Base-by-base conservation (phyloP, 768 basidiomycete genomes). In the Crucibulum laeve region DNA sequence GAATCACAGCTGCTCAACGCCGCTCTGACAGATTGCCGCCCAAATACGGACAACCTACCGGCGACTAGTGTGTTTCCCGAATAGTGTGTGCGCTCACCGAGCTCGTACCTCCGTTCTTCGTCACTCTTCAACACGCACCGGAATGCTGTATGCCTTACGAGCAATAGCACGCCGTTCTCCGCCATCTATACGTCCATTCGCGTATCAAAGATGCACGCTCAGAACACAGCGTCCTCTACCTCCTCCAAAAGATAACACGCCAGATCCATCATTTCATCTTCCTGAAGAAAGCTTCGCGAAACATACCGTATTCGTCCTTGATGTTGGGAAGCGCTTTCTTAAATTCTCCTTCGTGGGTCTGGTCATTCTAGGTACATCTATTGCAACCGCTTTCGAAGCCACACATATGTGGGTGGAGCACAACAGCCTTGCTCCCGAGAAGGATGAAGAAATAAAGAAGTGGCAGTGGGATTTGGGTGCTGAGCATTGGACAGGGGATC, bases 401-500 rank as follows among this genome's bases (percentile, higher is more conserved):
- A 60, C 72, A 5, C 86, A 88, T 52, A 49, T 76, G 39, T 87
- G 76, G 70, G 80, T 85, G 13, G 86, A 88, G 59, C 68, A 73
- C 24, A 62, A 76, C 26, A 75, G 70, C 46, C 56, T 71, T 44
- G 55, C 63, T 7, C 55, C 71, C 10, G 74, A 82, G 39, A 50
- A 51, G 32, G 81, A 87, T 50, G 60, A 69, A 28, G 80, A 82
- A 35, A 65, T 65, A 13, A 65, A 63, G 37, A 69, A 65, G 46
- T 89, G 81, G 80, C 77, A 82, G 54, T 88, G 86, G 87, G 73
- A 82, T 55, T 55, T 70, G 3, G 79, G 83, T 35, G 67, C 67
- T 14, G 81, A 82, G 42, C 66, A 67, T 40, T 88, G 85, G 86
- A 68, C 79, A 5, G 80, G 74, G 18, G 70, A 78, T 38, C 40